Evolutionary conservation across 2,329 filamentous ascomycete genomes (phyloP).

Genomic region (Cladosporium sp.): DNA sequence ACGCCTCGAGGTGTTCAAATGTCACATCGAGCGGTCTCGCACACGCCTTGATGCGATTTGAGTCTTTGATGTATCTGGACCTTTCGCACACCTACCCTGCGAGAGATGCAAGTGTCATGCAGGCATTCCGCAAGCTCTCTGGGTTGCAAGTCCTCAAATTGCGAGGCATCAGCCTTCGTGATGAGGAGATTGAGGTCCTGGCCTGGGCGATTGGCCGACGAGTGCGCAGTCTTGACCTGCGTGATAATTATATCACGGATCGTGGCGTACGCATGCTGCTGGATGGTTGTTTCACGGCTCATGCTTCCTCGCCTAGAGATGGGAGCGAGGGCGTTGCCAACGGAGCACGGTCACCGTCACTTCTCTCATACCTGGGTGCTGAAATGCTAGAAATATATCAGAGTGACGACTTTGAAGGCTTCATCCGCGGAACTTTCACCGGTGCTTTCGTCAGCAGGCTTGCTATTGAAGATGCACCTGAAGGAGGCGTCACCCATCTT

Average conservation of each 20-base stretch:
- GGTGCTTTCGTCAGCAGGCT: conserved; percentile 53
- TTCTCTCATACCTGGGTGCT: conserved; percentile 40
- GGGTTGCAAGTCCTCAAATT: conserved; percentile 60
- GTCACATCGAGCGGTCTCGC: conserved; percentile 57
- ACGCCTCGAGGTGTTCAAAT: conserved; percentile 59
- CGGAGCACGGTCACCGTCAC: conserved; percentile 27
- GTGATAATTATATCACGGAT: conserved; percentile 60
- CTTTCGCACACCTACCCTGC: conserved; percentile 50
- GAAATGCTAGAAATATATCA: conserved; percentile 43
- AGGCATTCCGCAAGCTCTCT: conserved; percentile 47
- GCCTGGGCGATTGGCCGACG: conserved; percentile 53
- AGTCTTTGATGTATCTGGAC: conserved; percentile 58
- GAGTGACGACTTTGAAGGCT: conserved; percentile 53
- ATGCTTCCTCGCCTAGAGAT: neutral
- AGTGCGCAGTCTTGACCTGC: conserved; percentile 57
- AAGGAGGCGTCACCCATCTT: conserved; percentile 60
- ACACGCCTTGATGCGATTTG: conserved; percentile 54
- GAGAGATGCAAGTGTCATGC: conserved; percentile 44
- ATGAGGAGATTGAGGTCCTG: conserved; percentile 54
- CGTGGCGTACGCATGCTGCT: conserved; percentile 53
- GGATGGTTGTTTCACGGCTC: conserved; percentile 48
- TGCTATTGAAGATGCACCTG: conserved; percentile 56
- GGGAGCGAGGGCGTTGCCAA: neutral
- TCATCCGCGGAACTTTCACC: conserved; percentile 51
- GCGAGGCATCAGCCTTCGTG: conserved; percentile 54